Conservation (phyloP, 805 yeast species). For the Spathaspora passalidarum region DNA sequence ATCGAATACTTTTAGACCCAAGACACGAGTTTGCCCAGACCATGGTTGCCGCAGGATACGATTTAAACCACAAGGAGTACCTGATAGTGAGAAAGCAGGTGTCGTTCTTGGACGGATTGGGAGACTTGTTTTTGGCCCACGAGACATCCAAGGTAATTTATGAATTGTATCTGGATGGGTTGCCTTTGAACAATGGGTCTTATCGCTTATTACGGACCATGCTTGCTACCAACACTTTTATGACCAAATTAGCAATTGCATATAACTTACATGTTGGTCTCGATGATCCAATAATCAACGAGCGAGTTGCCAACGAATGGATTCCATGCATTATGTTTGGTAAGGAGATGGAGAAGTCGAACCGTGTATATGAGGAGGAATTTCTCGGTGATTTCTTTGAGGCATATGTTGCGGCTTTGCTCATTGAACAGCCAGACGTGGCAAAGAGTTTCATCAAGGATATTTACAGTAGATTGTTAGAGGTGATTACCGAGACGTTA, state of each 20-base stretch:
- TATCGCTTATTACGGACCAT: constrained; percentile 25
- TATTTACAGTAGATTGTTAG: constrained; percentile 27
- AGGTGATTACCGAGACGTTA: constrained; percentile 10
- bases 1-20: constrained; percentile 25
- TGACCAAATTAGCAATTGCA: constrained; percentile 32
- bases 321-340: constrained; percentile 22
- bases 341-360: constrained; percentile 11
- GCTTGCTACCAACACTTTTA: constrained; percentile 36
- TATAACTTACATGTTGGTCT: constrained; percentile 34
- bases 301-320: constrained; percentile 16
- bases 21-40: constrained; percentile 24
- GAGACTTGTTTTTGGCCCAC: constrained; percentile 38
- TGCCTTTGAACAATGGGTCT: constrained; percentile 6
- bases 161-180: constrained; percentile 12
- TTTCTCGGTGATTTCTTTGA: constrained; percentile 42
- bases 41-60: constrained; percentile 16
- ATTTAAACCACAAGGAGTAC: constrained; percentile 17
- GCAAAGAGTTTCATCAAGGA: constrained; percentile 32
- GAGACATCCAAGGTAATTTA: constrained; percentile 34
- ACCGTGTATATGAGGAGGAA: constrained; percentile 34
- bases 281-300: constrained; percentile 24
- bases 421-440: constrained; percentile 33
- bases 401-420: constrained; percentile 41
- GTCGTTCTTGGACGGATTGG: constrained; percentile 40
- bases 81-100: constrained; percentile 29